These are phyloP conservation scores for Lagenidium giganteum DNA, from an alignment of 352 stramenopile genomes.

Conservation along the genomic window DNA sequence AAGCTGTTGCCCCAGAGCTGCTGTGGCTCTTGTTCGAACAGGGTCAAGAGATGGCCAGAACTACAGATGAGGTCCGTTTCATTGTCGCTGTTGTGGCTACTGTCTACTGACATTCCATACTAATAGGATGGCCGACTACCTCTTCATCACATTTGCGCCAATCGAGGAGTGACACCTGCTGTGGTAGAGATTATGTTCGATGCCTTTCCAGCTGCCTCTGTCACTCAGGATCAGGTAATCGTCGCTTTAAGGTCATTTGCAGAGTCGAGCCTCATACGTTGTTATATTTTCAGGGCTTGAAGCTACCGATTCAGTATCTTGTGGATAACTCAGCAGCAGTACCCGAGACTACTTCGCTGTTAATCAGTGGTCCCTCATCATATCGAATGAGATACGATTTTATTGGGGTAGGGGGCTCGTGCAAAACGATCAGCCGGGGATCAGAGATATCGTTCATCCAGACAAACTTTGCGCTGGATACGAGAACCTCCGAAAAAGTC, in stretches of 20 bases:
- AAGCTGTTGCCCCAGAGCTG: constrained; percentile 39
- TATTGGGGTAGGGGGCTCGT: constrained; percentile 24
- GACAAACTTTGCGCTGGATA: constrained; percentile 51
- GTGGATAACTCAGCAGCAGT: constrained; percentile 52
- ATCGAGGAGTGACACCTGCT: constrained; percentile 36
- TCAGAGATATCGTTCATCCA: constrained; percentile 27
- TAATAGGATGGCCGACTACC: constrained; percentile 47
- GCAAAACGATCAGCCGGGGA: too few relatives aligned
- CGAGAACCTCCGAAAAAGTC: constrained; percentile 43
- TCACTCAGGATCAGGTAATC: constrained; percentile 43
- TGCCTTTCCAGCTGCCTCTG: constrained; percentile 46
- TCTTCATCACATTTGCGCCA: constrained; percentile 59
- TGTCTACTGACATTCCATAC: not conserved
- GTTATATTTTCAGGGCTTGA: constrained; percentile 34
- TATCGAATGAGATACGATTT: constrained; percentile 73
- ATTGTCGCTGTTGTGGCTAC: not conserved
- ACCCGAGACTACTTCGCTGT: constrained; percentile 35
- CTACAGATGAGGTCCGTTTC: constrained; percentile 26
- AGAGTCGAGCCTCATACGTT: not conserved
- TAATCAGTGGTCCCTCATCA: constrained; percentile 54
- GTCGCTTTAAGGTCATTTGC: not conserved
- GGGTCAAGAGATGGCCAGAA: constrained; percentile 40
- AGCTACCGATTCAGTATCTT: constrained; percentile 66
- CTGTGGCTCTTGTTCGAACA: constrained; percentile 74
- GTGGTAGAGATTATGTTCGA: constrained; percentile 70